phyloP scores from a whole-genome alignment of 2,329 filamentous ascomycete species.

The Phaeosphaeriaceae sp. region DNA sequence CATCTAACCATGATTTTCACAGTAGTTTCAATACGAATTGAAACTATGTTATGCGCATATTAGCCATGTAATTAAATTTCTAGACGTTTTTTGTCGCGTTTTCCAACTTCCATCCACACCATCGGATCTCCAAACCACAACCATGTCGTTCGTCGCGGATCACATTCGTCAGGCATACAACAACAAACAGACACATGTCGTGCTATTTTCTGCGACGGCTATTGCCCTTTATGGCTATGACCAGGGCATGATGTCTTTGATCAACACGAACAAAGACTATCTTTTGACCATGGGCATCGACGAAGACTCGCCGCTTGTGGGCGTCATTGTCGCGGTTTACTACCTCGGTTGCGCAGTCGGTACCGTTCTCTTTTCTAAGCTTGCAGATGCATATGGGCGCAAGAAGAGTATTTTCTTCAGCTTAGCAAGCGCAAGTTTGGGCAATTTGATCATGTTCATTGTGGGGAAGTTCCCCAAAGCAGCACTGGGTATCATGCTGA shows the following conservation, averaged over 20 bases:
- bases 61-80: background rate
- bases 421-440: slow-evolving; percentile 60
- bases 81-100: background rate
- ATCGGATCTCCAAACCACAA: background rate
- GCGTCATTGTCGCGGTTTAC: slow-evolving; percentile 66
- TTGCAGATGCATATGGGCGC: slow-evolving; percentile 61
- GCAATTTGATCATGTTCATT: slow-evolving; percentile 67
- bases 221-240: slow-evolving; percentile 62
- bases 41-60: too few relatives aligned
- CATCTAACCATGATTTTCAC: slow-evolving; percentile 21
- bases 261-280: slow-evolving; percentile 63
- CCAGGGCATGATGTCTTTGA: slow-evolving; percentile 59
- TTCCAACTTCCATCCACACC: background rate
- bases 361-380: slow-evolving; percentile 62
- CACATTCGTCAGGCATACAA: slow-evolving; percentile 31
- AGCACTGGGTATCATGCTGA: slow-evolving; percentile 57
- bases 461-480: slow-evolving; percentile 55
- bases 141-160: slow-evolving; percentile 19
- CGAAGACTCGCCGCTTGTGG: slow-evolving; percentile 59
- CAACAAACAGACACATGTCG: slow-evolving; percentile 56
- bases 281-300: slow-evolving; percentile 63
- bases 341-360: slow-evolving; percentile 67
- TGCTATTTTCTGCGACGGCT: slow-evolving; percentile 60
- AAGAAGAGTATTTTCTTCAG: slow-evolving; percentile 64
- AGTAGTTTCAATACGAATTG: background rate